A percentile compares a stretch with the other conserved stretches of the same genome.
Conservation (phyloP, 108 stramenopile species). For the Nitzschia putrida region DNA sequence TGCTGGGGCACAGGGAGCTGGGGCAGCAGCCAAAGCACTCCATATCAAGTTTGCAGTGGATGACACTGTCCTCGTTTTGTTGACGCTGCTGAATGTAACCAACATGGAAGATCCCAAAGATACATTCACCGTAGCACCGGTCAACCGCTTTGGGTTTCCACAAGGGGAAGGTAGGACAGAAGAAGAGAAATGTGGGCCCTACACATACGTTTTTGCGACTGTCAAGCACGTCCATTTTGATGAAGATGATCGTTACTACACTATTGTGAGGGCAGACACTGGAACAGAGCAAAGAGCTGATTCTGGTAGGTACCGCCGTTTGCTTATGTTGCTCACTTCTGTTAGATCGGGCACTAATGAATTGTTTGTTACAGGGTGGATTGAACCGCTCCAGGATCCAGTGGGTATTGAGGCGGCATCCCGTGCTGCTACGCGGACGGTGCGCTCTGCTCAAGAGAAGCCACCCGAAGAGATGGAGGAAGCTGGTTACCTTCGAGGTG, state of each 20-base stretch:
- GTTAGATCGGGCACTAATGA: neutral
- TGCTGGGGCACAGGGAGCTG: constrained; percentile 15
- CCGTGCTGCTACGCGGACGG: constrained; percentile 34
- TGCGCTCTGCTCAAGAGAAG: constrained; percentile 16
- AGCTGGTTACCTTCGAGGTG: constrained; percentile 11
- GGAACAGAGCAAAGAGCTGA: constrained; percentile 64
- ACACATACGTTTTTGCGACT: constrained; percentile 56
- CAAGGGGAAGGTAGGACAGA: constrained; percentile 48
- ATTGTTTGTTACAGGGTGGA: constrained; percentile 29
- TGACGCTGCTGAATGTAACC: constrained; percentile 55
- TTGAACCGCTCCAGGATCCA: constrained; percentile 44
- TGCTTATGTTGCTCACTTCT: neutral
- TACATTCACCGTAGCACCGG: constrained; percentile 40
- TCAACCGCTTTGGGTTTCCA: constrained; percentile 70
- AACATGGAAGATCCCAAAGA: constrained; percentile 35
- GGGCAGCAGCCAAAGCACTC: constrained; percentile 7
- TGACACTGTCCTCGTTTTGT: constrained; percentile 47
- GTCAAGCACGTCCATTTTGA: constrained; percentile 71
- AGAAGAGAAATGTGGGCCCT: constrained; percentile 65
- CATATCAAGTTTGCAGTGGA: constrained; percentile 38
- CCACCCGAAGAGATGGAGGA: constrained; percentile 18
- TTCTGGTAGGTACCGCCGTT: constrained; percentile 25
- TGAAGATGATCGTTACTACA: constrained; percentile 72
- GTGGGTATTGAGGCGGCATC: constrained; percentile 35
- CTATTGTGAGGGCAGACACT: constrained; percentile 66